Conservation (phyloP, 108 stramenopile species). For the Pseudonitzschia multiseries region DNA sequence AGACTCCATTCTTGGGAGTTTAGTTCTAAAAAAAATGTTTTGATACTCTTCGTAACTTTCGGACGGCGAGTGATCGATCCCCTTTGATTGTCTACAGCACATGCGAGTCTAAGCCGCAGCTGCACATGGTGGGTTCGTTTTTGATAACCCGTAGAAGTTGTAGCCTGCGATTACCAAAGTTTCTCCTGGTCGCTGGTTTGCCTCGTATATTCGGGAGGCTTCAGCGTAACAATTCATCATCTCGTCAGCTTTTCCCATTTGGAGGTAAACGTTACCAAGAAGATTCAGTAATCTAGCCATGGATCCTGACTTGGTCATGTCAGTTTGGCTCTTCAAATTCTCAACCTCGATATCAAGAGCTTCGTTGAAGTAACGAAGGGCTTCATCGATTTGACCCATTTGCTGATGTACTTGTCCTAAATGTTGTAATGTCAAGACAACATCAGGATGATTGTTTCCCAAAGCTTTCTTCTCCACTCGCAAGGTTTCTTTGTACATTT, state of each 20-base stretch:
- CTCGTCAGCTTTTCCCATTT: constrained; percentile 38
- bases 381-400: constrained; percentile 49
- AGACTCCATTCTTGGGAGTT: no score
- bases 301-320: constrained; percentile 7
- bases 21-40: no score
- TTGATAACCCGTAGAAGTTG: constrained; percentile 54
- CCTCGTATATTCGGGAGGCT: constrained; percentile 54
- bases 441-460: constrained; percentile 60
- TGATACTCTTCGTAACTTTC: no score
- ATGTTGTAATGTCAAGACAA: constrained; percentile 56
- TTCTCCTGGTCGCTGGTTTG: constrained; percentile 33
- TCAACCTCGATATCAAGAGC: constrained; percentile 47
- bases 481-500: constrained; percentile 56
- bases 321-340: not conserved
- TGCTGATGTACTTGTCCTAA: constrained; percentile 63
- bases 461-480: constrained; percentile 49
- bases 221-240: constrained; percentile 61
- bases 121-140: constrained; percentile 62
- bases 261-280: constrained; percentile 58
- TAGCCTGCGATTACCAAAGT: constrained; percentile 47
- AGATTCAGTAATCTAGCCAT: constrained; percentile 52
- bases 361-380: constrained; percentile 54
- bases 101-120: constrained; percentile 46
- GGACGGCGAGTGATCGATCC: no score
- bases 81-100: no score